Percentiles rank a stretch among this genome's conserved stretches.
Evolutionary conservation across 139 green algal species (phyloP).

Genomic region (Coelastrella sp.): DNA sequence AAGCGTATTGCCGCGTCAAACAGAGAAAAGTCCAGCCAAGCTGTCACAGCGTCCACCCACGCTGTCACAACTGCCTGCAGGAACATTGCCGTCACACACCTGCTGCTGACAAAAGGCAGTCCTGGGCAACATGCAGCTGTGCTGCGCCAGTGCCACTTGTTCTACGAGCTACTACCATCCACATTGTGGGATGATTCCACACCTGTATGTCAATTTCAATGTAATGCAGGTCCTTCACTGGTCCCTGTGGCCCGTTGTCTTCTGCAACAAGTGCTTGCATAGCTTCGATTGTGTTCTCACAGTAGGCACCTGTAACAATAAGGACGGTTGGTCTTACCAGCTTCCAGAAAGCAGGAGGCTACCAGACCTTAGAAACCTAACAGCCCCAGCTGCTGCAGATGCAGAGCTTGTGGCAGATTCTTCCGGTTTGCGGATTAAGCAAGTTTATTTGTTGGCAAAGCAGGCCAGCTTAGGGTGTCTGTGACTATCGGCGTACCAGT

Average conservation of each 20-base stretch:
- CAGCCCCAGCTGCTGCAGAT: background rate
- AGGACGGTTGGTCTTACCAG: background rate
- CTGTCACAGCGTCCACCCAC: too few species aligned
- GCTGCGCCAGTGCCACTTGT: too few species aligned
- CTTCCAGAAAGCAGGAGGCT: too few species aligned
- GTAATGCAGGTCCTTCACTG: slow-evolving; percentile 34
- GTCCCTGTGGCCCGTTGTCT: slow-evolving; percentile 29
- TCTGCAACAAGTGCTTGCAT: background rate
- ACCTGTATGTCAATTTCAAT: slow-evolving; percentile 33
- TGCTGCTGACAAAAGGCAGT: background rate
- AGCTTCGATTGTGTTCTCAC: slow-evolving; percentile 35
- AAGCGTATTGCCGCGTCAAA: too few species aligned
- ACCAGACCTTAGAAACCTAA: too few species aligned
- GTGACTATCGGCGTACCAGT: background rate
- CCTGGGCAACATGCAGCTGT: too few species aligned
- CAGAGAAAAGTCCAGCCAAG: too few species aligned
- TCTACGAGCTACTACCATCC: background rate
- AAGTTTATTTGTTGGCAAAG: too few species aligned
- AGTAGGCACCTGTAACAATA: background rate
- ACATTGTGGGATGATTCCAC: background rate
- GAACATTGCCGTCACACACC: too few species aligned
- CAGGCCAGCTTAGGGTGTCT: too few species aligned
- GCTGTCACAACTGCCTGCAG: too few species aligned
- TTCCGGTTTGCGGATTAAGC: background rate
- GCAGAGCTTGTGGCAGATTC: background rate